A percentile compares a stretch with the other conserved stretches of the same genome.
Evolutionary conservation across 2,329 filamentous ascomycete genomes (phyloP).

Genomic region (Epichloe elymi): DNA sequence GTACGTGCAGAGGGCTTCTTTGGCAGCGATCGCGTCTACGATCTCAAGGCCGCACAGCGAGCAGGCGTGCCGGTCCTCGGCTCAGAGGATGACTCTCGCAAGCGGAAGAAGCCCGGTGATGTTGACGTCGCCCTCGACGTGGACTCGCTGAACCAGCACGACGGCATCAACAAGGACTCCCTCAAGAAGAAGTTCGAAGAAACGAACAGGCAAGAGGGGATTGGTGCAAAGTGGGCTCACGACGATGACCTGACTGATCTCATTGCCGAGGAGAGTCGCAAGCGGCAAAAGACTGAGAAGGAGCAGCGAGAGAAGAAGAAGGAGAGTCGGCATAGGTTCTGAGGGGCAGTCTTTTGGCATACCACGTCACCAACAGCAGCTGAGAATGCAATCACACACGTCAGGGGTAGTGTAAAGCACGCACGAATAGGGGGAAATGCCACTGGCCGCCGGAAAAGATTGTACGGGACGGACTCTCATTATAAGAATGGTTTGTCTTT

Average conservation of each 20-base stretch:
- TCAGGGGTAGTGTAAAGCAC: no score
- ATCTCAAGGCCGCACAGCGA: conserved; percentile 48
- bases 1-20: conserved; percentile 87
- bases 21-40: conserved; percentile 85
- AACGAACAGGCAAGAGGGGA: conserved; percentile 50
- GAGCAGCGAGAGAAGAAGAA: conserved; percentile 58
- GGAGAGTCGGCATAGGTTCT: conserved; percentile 39
- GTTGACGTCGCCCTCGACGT: conserved; percentile 86
- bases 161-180: conserved; percentile 75
- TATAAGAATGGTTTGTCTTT: no score
- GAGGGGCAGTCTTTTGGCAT: conserved; percentile 5
- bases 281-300: conserved; percentile 78
- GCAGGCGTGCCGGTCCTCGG: conserved; percentile 61
- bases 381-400: no score
- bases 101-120: conserved; percentile 93
- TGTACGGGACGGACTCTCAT: no score
- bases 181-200: conserved; percentile 68
- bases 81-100: conserved; percentile 61
- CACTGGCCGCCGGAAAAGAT: no score
- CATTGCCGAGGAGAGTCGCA: conserved; percentile 87
- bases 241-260: conserved; percentile 91
- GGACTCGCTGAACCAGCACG: conserved; percentile 61
- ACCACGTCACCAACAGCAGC: no score
- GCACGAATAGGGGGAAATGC: no score
- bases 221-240: conserved; percentile 55